Base-by-base conservation (phyloP, 805 yeast genomes). In the Kurtzmaniella cleridarum region DNA sequence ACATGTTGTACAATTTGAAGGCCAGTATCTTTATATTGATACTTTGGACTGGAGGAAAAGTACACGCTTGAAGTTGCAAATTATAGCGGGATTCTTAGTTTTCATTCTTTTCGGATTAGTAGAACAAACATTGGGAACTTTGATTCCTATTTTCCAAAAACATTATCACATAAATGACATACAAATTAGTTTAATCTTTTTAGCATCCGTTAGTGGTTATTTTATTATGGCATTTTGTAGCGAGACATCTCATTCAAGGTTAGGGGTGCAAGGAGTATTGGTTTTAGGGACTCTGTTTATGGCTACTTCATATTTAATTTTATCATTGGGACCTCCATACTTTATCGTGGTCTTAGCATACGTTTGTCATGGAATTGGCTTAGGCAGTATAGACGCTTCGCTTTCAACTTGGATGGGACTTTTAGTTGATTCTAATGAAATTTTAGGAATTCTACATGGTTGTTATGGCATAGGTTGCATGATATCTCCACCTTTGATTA, bases 41-140 rank as follows among this genome's bases (percentile, higher is more conserved):
- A 53, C 75, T 2, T 48, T 43, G n/a, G 64, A 73, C 47, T 60
- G 71, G 51, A 56, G 65, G 16, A 34, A 53, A 9, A 69, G 75
- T 27, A 23, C 27, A 3, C 53, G 57, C 27, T 54, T 79, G 10
- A 64, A 64, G 40, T n/a, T 51, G 3, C 83, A 79, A 52, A 59
- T 78, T 17, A 1, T 59, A 0, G 53, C 69, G 0, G 54, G 68
- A 1, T 72, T 62, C 42, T 30, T 58, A 17, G 51, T 66, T 1
- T 73, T 78, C 47, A 51, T 67, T 1, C 49, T 76, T 1, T 55
- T 75, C 42, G 88, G 88, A 0, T 50, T 80, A 23, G 66, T 71
- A 5, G 87, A 81, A 47, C 83, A 80, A 51, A 65, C 82, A 0
- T 54, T 78, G 13, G 87, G 87, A 0, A 70, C 84, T 0, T 51